Conservation (phyloP, 2,329 filamentous ascomycete genomes). For the Onygenales sp. region DNA sequence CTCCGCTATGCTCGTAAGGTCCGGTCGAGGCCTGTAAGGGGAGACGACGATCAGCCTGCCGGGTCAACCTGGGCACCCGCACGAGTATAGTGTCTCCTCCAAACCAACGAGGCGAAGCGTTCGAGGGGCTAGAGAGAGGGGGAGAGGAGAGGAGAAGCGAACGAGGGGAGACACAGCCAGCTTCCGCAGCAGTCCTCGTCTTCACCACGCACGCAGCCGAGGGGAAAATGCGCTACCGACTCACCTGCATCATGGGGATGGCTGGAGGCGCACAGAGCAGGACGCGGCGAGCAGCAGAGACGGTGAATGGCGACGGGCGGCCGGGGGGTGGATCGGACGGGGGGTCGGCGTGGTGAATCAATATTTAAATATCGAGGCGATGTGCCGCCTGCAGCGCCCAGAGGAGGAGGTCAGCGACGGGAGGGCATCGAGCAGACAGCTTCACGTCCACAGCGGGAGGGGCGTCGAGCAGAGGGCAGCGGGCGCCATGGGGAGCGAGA, state of each 20-base stretch:
- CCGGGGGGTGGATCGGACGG: constrained; percentile 18
- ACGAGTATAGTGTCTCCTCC: not conserved
- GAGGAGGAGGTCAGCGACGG: not conserved
- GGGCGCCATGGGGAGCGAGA: not conserved
- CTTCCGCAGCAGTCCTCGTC: constrained; percentile 38
- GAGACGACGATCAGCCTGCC: not conserved
- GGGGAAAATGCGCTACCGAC: constrained; percentile 40
- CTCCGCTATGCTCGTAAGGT: constrained; percentile 31
- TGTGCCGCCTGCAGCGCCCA: too few species aligned
- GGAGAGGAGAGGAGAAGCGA: not conserved
- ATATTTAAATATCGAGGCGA: too few species aligned
- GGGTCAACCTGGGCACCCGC: not conserved
- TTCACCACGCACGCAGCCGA: constrained; percentile 55
- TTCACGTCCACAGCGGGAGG: not conserved
- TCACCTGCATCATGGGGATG: constrained; percentile 19
- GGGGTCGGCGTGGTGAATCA: not conserved
- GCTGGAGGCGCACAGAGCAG: constrained; percentile 13
- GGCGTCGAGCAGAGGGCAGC: not conserved
- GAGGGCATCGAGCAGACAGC: not conserved
- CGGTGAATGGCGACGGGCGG: constrained; percentile 28
- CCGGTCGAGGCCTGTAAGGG: constrained; percentile 30
- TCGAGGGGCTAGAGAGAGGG: not conserved
- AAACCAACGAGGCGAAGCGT: not conserved
- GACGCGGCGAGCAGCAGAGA: constrained; percentile 19
- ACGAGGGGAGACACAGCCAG: not conserved